Percentiles rank a stretch among this genome's conserved stretches.
phyloP scores from a whole-genome alignment of 1,139 yeast species.

The Barnettozyma hawaiiensis region DNA sequence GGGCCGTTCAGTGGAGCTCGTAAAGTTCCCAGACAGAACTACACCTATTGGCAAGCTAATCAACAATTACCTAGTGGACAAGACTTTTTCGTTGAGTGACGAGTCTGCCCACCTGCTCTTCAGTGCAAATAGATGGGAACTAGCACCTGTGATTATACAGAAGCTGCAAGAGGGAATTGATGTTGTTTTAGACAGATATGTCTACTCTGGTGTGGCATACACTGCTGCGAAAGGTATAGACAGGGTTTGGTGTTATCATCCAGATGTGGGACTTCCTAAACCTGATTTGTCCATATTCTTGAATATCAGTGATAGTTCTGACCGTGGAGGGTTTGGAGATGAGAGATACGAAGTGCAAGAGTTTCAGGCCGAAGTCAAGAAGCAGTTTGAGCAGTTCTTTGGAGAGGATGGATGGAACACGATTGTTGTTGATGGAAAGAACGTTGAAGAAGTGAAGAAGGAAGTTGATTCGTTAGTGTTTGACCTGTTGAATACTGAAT shows the following conservation, averaged over 20 bases:
- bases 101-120: slow-evolving; percentile 83
- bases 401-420: slow-evolving; percentile 27
- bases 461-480: slow-evolving; percentile 25
- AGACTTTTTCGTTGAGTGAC: slow-evolving; percentile 48
- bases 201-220: slow-evolving; percentile 90
- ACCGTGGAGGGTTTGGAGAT: slow-evolving; percentile 80
- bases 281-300: slow-evolving; percentile 85
- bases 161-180: slow-evolving; percentile 48
- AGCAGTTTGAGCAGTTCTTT: slow-evolving; percentile 48
- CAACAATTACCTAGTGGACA: slow-evolving; percentile 60
- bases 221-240: slow-evolving; percentile 79
- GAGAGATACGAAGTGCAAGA: slow-evolving; percentile 79
- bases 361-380: slow-evolving; percentile 67
- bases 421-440: slow-evolving; percentile 47
- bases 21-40: slow-evolving; percentile 83
- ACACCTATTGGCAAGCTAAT: slow-evolving; percentile 79
- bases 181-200: slow-evolving; percentile 78
- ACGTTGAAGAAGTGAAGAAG: slow-evolving; percentile 49
- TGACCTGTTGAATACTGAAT: slow-evolving; percentile 7
- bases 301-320: slow-evolving; percentile 47
- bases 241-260: slow-evolving; percentile 68
- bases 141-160: slow-evolving; percentile 42
- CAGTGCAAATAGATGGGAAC: slow-evolving; percentile 94
- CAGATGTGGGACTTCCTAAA: slow-evolving; percentile 79
- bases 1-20: slow-evolving; percentile 36